A percentile compares a stretch with the other conserved stretches of the same genome.
Conservation (phyloP, 768 basidiomycete genomes). For the Boletus reticulatus region DNA sequence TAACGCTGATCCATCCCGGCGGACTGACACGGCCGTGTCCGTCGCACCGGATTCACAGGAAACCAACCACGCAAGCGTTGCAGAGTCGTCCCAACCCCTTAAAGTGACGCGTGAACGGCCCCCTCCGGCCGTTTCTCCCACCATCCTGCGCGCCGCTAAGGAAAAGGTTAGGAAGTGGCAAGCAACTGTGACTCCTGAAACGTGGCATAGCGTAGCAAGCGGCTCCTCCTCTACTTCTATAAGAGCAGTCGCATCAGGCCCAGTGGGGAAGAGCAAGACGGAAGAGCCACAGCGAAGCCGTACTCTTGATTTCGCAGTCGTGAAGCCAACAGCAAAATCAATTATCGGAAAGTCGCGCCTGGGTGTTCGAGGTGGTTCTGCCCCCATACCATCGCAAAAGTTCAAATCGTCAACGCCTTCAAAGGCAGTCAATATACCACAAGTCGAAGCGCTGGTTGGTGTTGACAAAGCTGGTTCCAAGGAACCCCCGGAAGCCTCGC, state of each 20-base stretch:
- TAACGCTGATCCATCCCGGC: constrained; percentile 11
- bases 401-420: constrained; percentile 13
- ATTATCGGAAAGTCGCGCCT: constrained; percentile 22
- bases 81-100: background rate
- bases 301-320: constrained; percentile 43
- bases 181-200: constrained; percentile 24
- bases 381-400: constrained; percentile 8
- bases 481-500: constrained; percentile 1
- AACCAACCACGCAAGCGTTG: background rate
- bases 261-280: constrained; percentile 18
- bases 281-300: constrained; percentile 12
- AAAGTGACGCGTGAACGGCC: constrained; percentile 2
- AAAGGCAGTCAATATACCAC: background rate
- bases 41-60: constrained; percentile 6
- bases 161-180: constrained; percentile 39
- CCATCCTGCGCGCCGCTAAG: constrained; percentile 27
- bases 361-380: constrained; percentile 3
- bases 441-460: background rate
- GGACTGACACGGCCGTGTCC: background rate
- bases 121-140: constrained; percentile 21
- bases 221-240: constrained; percentile 2
- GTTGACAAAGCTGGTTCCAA: constrained; percentile 1
- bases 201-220: constrained; percentile 5
- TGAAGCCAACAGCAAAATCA: constrained; percentile 35
- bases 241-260: background rate